phyloP scores from a whole-genome alignment of 495 filamentous ascomycete species.

The Annulohypoxylon bovei region DNA sequence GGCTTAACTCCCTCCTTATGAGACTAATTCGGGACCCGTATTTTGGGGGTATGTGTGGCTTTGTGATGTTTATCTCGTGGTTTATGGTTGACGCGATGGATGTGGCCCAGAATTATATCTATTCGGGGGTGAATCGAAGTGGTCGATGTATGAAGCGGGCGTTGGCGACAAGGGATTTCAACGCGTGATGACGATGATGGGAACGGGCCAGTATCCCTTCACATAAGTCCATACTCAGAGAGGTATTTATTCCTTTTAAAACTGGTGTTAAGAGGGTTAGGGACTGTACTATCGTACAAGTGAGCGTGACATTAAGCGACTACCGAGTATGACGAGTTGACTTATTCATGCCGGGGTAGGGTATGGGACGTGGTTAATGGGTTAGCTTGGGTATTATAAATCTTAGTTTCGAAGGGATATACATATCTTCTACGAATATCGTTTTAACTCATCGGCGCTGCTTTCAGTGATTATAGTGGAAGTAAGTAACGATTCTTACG shows the following conservation, averaged over 20 bases:
- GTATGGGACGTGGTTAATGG: not conserved
- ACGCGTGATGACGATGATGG: too few relatives aligned
- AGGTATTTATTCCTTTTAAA: too few relatives aligned
- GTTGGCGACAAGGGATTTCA: too few relatives aligned
- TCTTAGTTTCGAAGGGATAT: not conserved
- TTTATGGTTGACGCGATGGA: not conserved
- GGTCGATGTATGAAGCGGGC: too few relatives aligned
- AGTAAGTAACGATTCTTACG: too few relatives aligned
- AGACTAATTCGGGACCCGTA: conserved; percentile 23
- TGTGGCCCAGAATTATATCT: not conserved
- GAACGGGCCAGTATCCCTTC: too few relatives aligned
- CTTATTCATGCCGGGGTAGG: not conserved
- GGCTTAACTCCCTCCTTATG: conserved; percentile 36
- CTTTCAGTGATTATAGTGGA: too few relatives aligned
- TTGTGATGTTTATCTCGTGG: not conserved
- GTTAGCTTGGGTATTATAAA: not conserved
- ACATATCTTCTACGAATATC: not conserved
- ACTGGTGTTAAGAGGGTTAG: too few relatives aligned
- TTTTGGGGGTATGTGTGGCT: not conserved
- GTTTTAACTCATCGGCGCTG: too few relatives aligned
- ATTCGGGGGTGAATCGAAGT: too few relatives aligned
- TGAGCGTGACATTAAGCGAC: not conserved
- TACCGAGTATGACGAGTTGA: not conserved
- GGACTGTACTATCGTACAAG: too few relatives aligned
- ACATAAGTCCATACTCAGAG: too few relatives aligned